Percentiles rank a stretch among this genome's conserved stretches.
These are phyloP conservation scores for Chlorencoelia australis DNA, from an alignment of 2,329 filamentous ascomycete species.

Conservation along the genomic window DNA sequence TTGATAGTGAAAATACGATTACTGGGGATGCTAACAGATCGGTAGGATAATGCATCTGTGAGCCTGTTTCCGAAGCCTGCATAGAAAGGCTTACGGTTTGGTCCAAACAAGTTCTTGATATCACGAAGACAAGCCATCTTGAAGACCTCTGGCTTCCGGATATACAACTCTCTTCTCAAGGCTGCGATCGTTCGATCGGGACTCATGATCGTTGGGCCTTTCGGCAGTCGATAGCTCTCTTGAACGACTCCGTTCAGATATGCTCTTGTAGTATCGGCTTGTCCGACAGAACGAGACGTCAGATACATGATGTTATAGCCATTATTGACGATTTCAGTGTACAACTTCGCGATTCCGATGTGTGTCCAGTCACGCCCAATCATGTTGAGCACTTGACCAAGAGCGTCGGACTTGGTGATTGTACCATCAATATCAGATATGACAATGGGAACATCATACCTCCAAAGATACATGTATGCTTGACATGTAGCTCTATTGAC, in stretches of 20 bases:
- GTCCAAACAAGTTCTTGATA: slow-evolving; percentile 78
- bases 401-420: slow-evolving; percentile 92
- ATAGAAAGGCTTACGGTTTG: slow-evolving; percentile 76
- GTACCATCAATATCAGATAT: slow-evolving; percentile 98
- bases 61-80: slow-evolving; percentile 94
- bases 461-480: slow-evolving; percentile 91
- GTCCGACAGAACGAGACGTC: slow-evolving; percentile 86
- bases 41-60: slow-evolving; percentile 92
- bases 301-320: slow-evolving; percentile 99
- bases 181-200: slow-evolving; percentile 94
- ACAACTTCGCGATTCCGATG: slow-evolving; percentile 89
- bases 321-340: slow-evolving; percentile 88
- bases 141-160: slow-evolving; percentile 95
- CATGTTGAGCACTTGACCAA: slow-evolving; percentile 92
- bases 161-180: slow-evolving; percentile 80
- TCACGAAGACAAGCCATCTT: slow-evolving; percentile 98
- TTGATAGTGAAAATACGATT: slow-evolving; percentile 98
- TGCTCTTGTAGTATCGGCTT: slow-evolving; percentile 79
- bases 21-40: slow-evolving; percentile 88
- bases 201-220: slow-evolving; percentile 87
- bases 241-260: slow-evolving; percentile 87
- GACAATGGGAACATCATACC: slow-evolving; percentile 81
- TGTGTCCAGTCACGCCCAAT: slow-evolving; percentile 98
- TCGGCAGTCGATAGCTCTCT: slow-evolving; percentile 75
- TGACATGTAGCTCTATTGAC: slow-evolving; percentile 90